Evolutionary conservation across 257 asterid genomes (phyloP).

Genomic region (Mentha longifolia): DNA sequence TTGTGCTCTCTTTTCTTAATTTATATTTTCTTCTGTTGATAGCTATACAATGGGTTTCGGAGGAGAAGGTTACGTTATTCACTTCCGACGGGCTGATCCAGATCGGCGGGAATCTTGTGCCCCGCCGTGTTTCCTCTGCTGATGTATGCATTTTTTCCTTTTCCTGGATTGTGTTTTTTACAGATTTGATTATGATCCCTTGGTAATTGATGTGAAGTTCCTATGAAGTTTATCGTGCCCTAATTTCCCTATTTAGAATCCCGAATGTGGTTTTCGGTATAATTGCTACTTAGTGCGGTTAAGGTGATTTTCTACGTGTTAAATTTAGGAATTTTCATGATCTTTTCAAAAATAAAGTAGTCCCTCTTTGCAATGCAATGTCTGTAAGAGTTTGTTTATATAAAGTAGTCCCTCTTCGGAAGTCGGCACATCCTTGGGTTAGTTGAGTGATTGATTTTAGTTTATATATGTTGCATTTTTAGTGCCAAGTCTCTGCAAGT

Average conservation of each 20-base stretch:
- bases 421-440: not conserved
- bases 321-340: not conserved
- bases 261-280: not conserved
- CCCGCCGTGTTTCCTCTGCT: constrained; percentile 58
- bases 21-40: constrained; percentile 11
- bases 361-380: constrained; percentile 11
- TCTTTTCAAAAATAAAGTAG: not conserved
- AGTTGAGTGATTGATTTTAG: not conserved
- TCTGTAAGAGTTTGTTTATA: constrained; percentile 1
- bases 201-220: constrained; percentile 19
- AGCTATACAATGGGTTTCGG: constrained; percentile 90
- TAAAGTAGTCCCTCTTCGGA: too few relatives aligned
- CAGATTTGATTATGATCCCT: constrained; percentile 10
- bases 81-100: constrained; percentile 92
- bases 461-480: not conserved
- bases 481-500: not conserved
- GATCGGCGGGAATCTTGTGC: constrained; percentile 90
- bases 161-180: not conserved
- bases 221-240: not conserved
- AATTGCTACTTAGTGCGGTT: not conserved
- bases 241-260: not conserved
- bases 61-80: constrained; percentile 79
- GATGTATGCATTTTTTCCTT: constrained; percentile 54
- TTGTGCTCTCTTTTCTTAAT: constrained; percentile 10
- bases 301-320: not conserved